These are phyloP conservation scores for Chromosphaera perkinsii DNA, from an alignment of 208 protist species.

Conservation along the genomic window DNA sequence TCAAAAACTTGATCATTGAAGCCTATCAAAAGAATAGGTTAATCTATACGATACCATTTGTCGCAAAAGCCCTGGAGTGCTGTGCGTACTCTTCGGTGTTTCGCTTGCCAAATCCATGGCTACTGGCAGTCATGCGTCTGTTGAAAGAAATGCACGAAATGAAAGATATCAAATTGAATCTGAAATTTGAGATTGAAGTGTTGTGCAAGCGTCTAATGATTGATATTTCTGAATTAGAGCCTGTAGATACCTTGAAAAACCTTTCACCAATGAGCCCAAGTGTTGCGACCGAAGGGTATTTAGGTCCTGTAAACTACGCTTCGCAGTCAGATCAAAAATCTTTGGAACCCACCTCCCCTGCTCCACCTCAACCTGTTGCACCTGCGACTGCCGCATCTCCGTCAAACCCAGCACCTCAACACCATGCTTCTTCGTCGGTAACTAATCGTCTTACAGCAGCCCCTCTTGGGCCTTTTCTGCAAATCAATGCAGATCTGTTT, in stretches of 20 bases:
- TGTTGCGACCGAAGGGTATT: too few relatives aligned
- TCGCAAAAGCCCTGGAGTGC: conserved; percentile 70
- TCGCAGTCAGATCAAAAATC: too few relatives aligned
- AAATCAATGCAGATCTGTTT: background rate
- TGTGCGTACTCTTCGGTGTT: conserved; percentile 17
- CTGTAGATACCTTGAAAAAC: conserved; percentile 2
- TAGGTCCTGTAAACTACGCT: too few relatives aligned
- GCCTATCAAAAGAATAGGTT: conserved; percentile 84
- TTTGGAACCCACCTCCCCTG: too few relatives aligned
- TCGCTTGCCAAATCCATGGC: conserved; percentile 86
- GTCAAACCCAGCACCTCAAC: too few relatives aligned
- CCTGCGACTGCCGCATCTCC: too few relatives aligned
- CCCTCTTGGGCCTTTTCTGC: background rate
- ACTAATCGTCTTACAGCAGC: too few relatives aligned
- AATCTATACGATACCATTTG: conserved; percentile 90
- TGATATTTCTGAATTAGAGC: conserved; percentile 51
- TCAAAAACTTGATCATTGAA: conserved; percentile 86
- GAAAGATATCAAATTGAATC: conserved; percentile 84
- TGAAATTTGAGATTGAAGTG: conserved; percentile 94
- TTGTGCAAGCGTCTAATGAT: conserved; percentile 68
- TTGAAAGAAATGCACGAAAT: conserved; percentile 85
- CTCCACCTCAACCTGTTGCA: too few relatives aligned
- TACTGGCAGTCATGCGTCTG: conserved; percentile 52
- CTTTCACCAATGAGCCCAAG: too few relatives aligned
- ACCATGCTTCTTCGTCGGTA: too few relatives aligned